Percentiles rank a stretch among this genome's conserved stretches.
Conservation (phyloP, 1,284 basidiomycete genomes). For the Mycosarcoma maydis region DNA sequence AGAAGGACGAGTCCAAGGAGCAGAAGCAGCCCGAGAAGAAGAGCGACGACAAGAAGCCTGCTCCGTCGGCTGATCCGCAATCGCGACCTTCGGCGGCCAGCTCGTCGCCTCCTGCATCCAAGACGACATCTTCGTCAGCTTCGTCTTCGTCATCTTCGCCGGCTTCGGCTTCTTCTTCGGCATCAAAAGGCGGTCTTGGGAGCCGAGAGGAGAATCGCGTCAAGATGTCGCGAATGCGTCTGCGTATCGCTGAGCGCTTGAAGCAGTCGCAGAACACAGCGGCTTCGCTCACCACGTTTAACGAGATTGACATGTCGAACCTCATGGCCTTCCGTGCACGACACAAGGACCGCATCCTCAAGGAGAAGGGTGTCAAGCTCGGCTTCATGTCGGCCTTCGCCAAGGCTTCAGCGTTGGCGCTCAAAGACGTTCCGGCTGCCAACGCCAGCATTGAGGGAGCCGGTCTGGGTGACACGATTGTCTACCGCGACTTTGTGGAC, state of each 20-base stretch:
- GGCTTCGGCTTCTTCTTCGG: slow-evolving; percentile 15
- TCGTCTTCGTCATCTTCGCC: slow-evolving; percentile 14
- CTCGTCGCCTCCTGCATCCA: slow-evolving; percentile 27
- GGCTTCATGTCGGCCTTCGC: slow-evolving; percentile 99
- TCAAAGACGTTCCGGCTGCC: slow-evolving; percentile 91
- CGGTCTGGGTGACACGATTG: slow-evolving; percentile 81
- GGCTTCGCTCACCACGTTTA: slow-evolving; percentile 96
- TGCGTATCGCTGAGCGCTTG: slow-evolving; percentile 94
- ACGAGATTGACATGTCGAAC: slow-evolving; percentile 98
- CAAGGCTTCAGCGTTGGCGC: slow-evolving; percentile 82
- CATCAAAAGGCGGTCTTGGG: slow-evolving; percentile 51
- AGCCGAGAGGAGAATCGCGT: slow-evolving; percentile 85
- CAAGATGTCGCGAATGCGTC: slow-evolving; percentile 77
- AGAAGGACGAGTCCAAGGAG: slow-evolving; percentile 47
- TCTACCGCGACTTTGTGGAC: slow-evolving; percentile 84
- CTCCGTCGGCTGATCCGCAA: slow-evolving; percentile 29
- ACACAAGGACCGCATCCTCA: slow-evolving; percentile 93
- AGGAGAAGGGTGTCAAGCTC: slow-evolving; percentile 93
- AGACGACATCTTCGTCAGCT: slow-evolving; percentile 19
- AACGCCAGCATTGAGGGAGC: slow-evolving; percentile 88
- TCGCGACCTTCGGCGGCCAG: slow-evolving; percentile 25
- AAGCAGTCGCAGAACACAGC: slow-evolving; percentile 99
- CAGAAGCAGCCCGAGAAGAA: slow-evolving; percentile 67
- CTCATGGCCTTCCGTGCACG: slow-evolving; percentile 91
- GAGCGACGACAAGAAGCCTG: slow-evolving; percentile 67